A percentile compares a stretch with the other conserved stretches of the same genome.
Conservation (phyloP, 495 filamentous ascomycete species). For the Recurvomyces mirabilis region DNA sequence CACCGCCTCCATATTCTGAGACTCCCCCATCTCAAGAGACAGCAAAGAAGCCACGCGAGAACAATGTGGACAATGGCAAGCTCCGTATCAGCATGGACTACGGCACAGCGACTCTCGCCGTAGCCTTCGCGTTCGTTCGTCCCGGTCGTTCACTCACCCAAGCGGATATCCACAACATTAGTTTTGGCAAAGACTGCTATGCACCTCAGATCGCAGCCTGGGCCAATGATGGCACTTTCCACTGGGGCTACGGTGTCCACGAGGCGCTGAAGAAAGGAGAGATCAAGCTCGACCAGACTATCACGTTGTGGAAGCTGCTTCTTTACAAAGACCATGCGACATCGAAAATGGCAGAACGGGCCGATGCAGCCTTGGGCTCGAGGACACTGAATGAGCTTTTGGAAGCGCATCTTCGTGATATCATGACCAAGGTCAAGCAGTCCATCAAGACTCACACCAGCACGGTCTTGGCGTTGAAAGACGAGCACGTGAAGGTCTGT, state of each 20-base stretch:
- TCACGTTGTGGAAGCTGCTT: constrained; percentile 4
- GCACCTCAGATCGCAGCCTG: constrained; percentile 2
- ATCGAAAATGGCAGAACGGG: neutral
- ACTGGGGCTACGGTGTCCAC: constrained; percentile 4
- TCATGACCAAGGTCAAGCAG: neutral
- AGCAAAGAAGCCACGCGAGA: neutral
- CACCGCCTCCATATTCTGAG: no score
- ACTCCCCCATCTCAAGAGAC: neutral
- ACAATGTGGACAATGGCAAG: neutral
- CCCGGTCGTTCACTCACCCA: neutral
- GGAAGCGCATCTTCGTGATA: neutral
- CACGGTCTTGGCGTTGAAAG: neutral
- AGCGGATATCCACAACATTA: neutral
- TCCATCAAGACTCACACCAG: neutral
- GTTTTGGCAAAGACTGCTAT: neutral
- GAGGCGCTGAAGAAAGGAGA: neutral
- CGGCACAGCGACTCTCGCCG: neutral
- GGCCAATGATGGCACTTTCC: constrained; percentile 1
- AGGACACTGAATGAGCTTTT: neutral
- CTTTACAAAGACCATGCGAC: constrained; percentile 6
- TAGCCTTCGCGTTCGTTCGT: neutral
- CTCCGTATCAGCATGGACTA: neutral
- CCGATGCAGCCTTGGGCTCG: neutral
- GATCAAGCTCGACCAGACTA: neutral
- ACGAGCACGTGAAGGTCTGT: neutral